Conservation (phyloP, 2,329 filamentous ascomycete species). For the Raffaelea deltoideospora region DNA sequence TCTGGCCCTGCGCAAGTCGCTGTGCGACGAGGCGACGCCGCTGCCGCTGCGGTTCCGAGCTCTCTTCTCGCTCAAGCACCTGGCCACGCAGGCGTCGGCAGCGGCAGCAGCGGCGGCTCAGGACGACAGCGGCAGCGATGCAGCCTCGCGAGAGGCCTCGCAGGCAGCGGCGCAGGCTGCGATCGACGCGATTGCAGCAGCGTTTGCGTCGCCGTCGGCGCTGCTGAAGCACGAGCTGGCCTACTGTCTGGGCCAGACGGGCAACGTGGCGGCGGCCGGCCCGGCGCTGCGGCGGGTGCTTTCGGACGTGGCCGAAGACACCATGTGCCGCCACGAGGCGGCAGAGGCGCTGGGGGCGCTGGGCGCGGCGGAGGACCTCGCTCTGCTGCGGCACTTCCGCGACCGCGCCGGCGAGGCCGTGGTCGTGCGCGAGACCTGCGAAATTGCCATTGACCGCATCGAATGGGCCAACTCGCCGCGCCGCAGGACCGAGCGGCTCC, state of each 20-base stretch:
- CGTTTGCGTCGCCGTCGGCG: constrained; percentile 69
- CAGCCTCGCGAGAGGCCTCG: constrained; percentile 2
- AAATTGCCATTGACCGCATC: constrained; percentile 88
- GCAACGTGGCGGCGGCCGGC: constrained; percentile 53
- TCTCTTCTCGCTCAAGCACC: constrained; percentile 92
- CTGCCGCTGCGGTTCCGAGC: constrained; percentile 87
- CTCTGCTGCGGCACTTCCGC: constrained; percentile 55
- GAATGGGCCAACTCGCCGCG: constrained; percentile 76
- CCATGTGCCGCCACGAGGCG: constrained; percentile 93
- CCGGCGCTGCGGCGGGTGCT: constrained; percentile 60
- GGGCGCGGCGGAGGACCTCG: constrained; percentile 58
- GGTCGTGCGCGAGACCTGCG: constrained; percentile 86
- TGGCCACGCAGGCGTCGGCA: constrained; percentile 46
- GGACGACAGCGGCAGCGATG: constrained; percentile 26
- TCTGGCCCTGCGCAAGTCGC: constrained; percentile 52
- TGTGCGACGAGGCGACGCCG: constrained; percentile 66
- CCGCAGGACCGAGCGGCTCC: constrained; percentile 56
- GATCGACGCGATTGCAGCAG: constrained; percentile 74
- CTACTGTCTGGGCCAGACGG: constrained; percentile 89
- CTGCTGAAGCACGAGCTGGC: constrained; percentile 93
- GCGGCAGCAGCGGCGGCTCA: constrained; percentile 28
- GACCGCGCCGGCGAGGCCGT: constrained; percentile 63
- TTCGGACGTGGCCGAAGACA: constrained; percentile 65
- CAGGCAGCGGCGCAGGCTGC: constrained; percentile 33
- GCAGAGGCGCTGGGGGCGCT: constrained; percentile 88